These are phyloP conservation scores for Ogataea henricii DNA, from an alignment of 805 yeast genomes.

Conservation along the genomic window DNA sequence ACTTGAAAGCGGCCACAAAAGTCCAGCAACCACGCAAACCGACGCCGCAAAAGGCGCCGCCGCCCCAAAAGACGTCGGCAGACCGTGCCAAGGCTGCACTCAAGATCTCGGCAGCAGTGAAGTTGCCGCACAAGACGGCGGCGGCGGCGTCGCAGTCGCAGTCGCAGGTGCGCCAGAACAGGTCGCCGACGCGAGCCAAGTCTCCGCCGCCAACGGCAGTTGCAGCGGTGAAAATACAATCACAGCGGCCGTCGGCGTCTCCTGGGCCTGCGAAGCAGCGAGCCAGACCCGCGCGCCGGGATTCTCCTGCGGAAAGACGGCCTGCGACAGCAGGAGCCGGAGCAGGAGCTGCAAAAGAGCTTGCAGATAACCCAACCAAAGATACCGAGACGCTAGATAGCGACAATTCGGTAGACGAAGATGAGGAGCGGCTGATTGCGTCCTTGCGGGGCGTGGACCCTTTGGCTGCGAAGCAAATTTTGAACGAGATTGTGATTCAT, in stretches of 20 bases:
- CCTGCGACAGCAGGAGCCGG: background rate
- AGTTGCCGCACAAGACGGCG: slow-evolving; percentile 23
- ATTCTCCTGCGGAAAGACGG: slow-evolving; percentile 1
- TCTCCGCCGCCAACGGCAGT: slow-evolving; percentile 17
- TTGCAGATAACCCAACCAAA: slow-evolving; percentile 27
- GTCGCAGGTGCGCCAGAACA: slow-evolving; percentile 4
- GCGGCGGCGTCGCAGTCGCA: slow-evolving; percentile 13
- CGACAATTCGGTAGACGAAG: slow-evolving; percentile 25
- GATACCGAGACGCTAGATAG: slow-evolving; percentile 34
- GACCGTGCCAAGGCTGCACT: slow-evolving; percentile 36
- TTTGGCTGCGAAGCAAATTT: slow-evolving; percentile 75
- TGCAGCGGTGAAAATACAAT: slow-evolving; percentile 1
- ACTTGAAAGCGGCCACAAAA: background rate
- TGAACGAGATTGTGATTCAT: slow-evolving; percentile 83
- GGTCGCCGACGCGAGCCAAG: slow-evolving; percentile 18
- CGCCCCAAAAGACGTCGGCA: slow-evolving; percentile 25
- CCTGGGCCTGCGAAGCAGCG: slow-evolving; percentile 16
- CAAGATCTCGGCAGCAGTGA: slow-evolving; percentile 37
- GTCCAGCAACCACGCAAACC: slow-evolving; percentile 11
- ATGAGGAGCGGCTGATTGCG: slow-evolving; percentile 41
- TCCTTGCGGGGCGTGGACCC: slow-evolving; percentile 73
- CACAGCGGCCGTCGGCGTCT: slow-evolving; percentile 14
- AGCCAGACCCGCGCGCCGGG: slow-evolving; percentile 2
- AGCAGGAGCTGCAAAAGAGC: slow-evolving; percentile 17
- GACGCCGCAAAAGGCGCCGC: slow-evolving; percentile 14